Conservation (phyloP, 345 rosid genomes). For the Dipteronia dyeriana region DNA sequence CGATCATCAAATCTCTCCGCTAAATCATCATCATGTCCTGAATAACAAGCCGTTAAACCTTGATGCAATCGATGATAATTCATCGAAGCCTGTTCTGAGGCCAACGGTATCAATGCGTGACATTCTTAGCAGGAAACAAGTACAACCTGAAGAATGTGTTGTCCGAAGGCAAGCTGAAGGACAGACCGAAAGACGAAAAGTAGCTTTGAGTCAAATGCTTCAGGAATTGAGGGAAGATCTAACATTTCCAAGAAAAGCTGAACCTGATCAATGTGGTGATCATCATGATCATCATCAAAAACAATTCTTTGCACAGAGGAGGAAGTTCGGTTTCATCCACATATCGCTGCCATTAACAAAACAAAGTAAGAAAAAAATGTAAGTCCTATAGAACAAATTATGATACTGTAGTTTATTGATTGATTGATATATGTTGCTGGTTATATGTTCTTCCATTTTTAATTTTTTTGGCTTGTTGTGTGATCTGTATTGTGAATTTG, state of each 20-base stretch:
- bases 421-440: neutral
- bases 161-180: conserved; percentile 40
- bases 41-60: conserved; percentile 21
- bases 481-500: neutral
- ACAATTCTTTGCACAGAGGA: conserved; percentile 59
- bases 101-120: conserved; percentile 91
- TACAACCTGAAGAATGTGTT: conserved; percentile 43
- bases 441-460: neutral
- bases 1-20: conserved; percentile 33
- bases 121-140: conserved; percentile 82
- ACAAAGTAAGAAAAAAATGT: conserved; percentile 65
- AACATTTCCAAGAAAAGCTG: conserved; percentile 43
- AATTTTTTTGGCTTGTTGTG: neutral
- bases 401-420: neutral
- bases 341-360: conserved; percentile 74
- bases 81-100: conserved; percentile 55
- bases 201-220: conserved; percentile 85
- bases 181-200: conserved; percentile 54
- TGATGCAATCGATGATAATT: neutral
- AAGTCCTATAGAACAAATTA: conserved; percentile 35
- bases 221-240: conserved; percentile 74
- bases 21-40: conserved; percentile 24
- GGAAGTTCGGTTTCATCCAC: conserved; percentile 88
- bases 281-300: conserved; percentile 38
- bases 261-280: conserved; percentile 36